Conservation (phyloP, 139 green algal genomes). For the Chlamydomonas incerta region DNA sequence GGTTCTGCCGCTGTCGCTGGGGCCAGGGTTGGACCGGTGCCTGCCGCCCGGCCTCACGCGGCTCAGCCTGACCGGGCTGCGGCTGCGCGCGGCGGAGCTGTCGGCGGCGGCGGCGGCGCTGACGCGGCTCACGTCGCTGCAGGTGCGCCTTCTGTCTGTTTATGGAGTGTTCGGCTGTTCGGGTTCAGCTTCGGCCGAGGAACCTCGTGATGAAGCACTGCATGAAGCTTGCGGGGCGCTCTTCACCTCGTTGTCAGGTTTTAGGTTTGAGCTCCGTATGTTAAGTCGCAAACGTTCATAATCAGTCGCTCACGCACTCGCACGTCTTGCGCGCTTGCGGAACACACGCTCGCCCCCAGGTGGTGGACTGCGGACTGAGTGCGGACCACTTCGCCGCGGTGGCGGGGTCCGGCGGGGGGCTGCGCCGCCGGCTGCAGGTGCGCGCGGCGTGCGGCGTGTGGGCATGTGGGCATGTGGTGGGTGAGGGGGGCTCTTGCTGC, state of each 20-base stretch:
- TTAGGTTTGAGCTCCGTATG: too few species aligned
- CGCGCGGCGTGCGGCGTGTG: too few species aligned
- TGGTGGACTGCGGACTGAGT: slow-evolving; percentile 33
- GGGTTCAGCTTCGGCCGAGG: too few species aligned
- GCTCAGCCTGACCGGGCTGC: background rate
- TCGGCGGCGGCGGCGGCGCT: background rate
- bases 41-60: slow-evolving; percentile 5
- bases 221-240: too few species aligned
- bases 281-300: too few species aligned
- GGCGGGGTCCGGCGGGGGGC: background rate
- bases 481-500: too few species aligned
- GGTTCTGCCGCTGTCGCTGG: background rate
- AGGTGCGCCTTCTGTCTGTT: background rate
- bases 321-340: background rate
- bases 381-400: background rate
- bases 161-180: too few species aligned
- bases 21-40: background rate
- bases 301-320: too few species aligned
- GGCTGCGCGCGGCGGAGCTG: background rate
- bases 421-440: slow-evolving; percentile 19
- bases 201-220: too few species aligned
- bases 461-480: background rate
- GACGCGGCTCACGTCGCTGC: slow-evolving; percentile 5
- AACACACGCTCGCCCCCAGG: background rate
- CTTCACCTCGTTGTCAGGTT: too few species aligned